A percentile compares a stretch with the other conserved stretches of the same genome.
These are phyloP conservation scores for Pleurotus sapidus DNA, from an alignment of 768 basidiomycete species.

Conservation along the genomic window DNA sequence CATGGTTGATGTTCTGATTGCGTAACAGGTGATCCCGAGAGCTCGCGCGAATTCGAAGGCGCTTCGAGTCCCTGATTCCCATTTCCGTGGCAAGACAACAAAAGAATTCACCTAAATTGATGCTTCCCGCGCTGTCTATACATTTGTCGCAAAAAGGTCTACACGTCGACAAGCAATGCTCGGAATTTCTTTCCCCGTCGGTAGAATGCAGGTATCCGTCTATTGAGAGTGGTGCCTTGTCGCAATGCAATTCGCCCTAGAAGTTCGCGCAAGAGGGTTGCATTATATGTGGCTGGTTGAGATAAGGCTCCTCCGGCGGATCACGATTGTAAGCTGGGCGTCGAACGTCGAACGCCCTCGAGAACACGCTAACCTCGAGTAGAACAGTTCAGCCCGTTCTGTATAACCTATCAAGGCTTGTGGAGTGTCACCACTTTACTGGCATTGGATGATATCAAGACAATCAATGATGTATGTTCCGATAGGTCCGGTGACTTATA, in stretches of 20 bases:
- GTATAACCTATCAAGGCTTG: not conserved
- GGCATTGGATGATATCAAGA: not conserved
- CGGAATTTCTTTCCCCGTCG: not conserved
- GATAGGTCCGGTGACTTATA: conserved; percentile 2
- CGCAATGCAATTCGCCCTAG: not conserved
- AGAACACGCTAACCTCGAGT: not conserved
- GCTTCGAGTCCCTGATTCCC: conserved; percentile 6
- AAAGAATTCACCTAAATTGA: not conserved
- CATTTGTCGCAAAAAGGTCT: conserved; percentile 1
- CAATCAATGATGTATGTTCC: not conserved
- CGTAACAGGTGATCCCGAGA: conserved; percentile 5
- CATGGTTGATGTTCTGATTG: not conserved
- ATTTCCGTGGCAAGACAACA: conserved; percentile 7
- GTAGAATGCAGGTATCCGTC: not conserved
- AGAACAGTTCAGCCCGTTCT: too few relatives aligned
- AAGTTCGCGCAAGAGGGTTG: not conserved
- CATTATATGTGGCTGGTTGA: not conserved
- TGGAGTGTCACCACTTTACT: too few relatives aligned
- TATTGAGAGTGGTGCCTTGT: conserved; percentile 4
- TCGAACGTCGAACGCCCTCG: not conserved
- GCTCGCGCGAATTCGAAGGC: conserved; percentile 8
- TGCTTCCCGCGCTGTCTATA: conserved; percentile 6
- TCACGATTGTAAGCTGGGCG: not conserved
- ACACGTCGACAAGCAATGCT: conserved; percentile 2
- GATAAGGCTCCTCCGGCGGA: conserved; percentile 8